phyloP scores from a whole-genome alignment of 2,329 filamentous ascomycete genomes.

The Colletotrichum melonis region DNA sequence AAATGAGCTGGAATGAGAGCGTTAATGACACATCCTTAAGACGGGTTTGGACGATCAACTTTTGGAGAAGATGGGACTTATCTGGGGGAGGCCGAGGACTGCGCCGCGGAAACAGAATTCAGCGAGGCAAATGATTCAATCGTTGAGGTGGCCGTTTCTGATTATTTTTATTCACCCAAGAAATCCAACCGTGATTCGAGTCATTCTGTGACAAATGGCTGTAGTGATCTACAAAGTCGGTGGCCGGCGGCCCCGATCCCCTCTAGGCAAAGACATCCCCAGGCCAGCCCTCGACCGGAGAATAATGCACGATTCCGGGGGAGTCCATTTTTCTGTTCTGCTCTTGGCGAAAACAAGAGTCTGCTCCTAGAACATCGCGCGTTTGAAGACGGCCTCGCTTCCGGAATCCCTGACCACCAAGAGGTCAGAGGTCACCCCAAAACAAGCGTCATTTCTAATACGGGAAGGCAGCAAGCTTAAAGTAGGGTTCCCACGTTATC shows the following conservation, averaged over 20 bases:
- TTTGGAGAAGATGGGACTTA: not conserved
- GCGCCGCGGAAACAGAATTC: not conserved
- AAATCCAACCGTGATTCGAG: conserved; percentile 8
- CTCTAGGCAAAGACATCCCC: not conserved
- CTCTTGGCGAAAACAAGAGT: conserved; percentile 23
- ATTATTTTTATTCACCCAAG: not conserved
- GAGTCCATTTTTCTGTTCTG: conserved; percentile 21
- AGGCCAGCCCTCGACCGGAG: conserved; percentile 7
- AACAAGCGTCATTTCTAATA: conserved; percentile 4
- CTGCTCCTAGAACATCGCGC: conserved; percentile 1
- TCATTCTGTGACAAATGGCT: conserved; percentile 23
- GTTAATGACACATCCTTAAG: conserved; percentile 1
- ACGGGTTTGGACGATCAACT: conserved; percentile 5
- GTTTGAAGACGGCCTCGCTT: conserved; percentile 26
- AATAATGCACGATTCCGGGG: conserved; percentile 16
- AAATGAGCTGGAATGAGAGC: conserved; percentile 6
- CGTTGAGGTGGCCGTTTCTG: not conserved
- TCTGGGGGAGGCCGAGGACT: not conserved
- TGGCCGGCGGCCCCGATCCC: conserved; percentile 13
- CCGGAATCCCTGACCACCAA: not conserved
- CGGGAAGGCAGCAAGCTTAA: conserved; percentile 16
- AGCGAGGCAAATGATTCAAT: not conserved
- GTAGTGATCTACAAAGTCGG: not conserved
- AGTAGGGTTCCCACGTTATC: not conserved
- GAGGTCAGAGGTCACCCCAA: not conserved